phyloP scores from a whole-genome alignment of 2,329 filamentous ascomycete species.

The Podosphaera xanthii region DNA sequence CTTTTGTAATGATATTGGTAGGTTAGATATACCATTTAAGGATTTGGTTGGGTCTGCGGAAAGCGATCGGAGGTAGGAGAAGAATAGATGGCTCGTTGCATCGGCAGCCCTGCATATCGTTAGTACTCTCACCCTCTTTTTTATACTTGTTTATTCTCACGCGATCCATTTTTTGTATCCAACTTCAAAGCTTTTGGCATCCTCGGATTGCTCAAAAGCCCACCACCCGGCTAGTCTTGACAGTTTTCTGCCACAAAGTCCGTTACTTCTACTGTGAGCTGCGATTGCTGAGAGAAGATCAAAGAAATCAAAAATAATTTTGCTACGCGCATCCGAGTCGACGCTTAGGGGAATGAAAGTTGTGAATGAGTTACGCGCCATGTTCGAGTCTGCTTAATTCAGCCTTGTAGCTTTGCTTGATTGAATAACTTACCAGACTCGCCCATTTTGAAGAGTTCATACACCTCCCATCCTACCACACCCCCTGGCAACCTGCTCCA shows the following conservation, averaged over 20 bases:
- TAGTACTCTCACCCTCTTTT: conserved; percentile 3
- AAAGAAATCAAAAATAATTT: conserved; percentile 92
- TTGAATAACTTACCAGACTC: conserved; percentile 48
- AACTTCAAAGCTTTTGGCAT: conserved; percentile 76
- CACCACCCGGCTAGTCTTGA: conserved; percentile 95
- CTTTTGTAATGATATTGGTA: conserved; percentile 79
- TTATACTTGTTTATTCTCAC: conserved; percentile 25
- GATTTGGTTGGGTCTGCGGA: conserved; percentile 51
- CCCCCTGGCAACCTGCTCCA: conserved; percentile 84
- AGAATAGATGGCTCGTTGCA: conserved; percentile 91
- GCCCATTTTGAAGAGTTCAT: conserved; percentile 85
- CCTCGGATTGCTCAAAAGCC: conserved; percentile 83
- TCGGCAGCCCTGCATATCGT: conserved; percentile 49
- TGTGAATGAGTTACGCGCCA: conserved; percentile 81
- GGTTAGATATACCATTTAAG: conserved; percentile 55
- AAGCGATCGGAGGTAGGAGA: conserved; percentile 80
- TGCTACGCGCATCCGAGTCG: conserved; percentile 61
- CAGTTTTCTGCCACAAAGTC: conserved; percentile 76
- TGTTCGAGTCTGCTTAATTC: conserved; percentile 48
- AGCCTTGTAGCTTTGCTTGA: not conserved
- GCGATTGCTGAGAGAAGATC: conserved; percentile 78
- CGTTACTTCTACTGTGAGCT: conserved; percentile 81
- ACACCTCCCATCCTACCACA: conserved; percentile 90
- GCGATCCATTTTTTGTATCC: conserved; percentile 75
- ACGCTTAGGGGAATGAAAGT: conserved; percentile 91